Conservation (phyloP, 257 asterid species). For the Solanum bulbocastanum region DNA sequence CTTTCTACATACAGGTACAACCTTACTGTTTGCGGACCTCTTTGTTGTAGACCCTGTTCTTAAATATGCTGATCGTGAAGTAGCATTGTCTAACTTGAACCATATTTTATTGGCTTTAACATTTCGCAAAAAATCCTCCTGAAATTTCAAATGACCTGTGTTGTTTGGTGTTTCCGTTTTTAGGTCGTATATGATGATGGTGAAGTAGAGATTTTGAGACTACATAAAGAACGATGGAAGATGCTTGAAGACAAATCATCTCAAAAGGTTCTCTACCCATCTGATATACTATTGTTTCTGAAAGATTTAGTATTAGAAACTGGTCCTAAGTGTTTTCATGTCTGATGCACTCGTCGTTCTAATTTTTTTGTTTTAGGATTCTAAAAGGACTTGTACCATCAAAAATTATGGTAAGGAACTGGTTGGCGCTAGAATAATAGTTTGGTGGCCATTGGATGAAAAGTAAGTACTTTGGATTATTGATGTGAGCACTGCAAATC, state of each 20-base stretch:
- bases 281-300: background rate
- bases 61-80: background rate
- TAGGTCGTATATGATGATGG: slow-evolving; percentile 41
- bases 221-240: slow-evolving; percentile 37
- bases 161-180: slow-evolving; percentile 4
- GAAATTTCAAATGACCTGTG: background rate
- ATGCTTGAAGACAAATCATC: slow-evolving; percentile 1
- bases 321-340: background rate
- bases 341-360: background rate
- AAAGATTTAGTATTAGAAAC: too few relatives aligned
- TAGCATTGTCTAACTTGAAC: background rate
- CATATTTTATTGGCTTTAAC: background rate
- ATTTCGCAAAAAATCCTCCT: background rate
- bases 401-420: slow-evolving; percentile 30
- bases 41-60: background rate
- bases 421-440: slow-evolving; percentile 35
- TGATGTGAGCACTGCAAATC: background rate
- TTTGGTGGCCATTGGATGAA: slow-evolving; percentile 42
- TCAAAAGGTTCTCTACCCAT: slow-evolving; percentile 6
- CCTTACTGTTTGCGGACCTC: background rate
- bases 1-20: background rate
- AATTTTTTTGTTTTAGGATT: slow-evolving; percentile 12
- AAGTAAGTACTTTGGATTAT: slow-evolving; percentile 19
- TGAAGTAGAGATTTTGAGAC: slow-evolving; percentile 31
- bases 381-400: slow-evolving; percentile 1